These are phyloP conservation scores for Pisolithus sp. DNA, from an alignment of 768 basidiomycete species.

Conservation along the genomic window DNA sequence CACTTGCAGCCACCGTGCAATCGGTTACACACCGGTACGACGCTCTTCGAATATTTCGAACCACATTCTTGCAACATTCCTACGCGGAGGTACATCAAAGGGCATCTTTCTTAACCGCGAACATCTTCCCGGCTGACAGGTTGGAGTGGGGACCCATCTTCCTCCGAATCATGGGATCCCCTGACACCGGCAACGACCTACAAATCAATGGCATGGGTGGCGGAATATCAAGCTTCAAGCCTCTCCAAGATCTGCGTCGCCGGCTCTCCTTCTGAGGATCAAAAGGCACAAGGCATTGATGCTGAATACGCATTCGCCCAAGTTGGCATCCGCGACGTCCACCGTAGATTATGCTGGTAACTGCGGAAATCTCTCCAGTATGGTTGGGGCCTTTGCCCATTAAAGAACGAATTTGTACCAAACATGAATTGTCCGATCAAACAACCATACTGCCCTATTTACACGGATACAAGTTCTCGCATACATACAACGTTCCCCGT, in stretches of 20 bases:
- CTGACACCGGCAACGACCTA: conserved; percentile 57
- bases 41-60: background rate
- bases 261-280: conserved; percentile 38
- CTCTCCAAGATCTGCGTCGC: conserved; percentile 72
- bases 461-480: conserved; percentile 66
- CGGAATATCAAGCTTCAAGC: conserved; percentile 63
- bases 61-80: conserved; percentile 32
- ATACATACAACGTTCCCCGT: conserved; percentile 71
- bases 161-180: conserved; percentile 75
- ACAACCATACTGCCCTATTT: conserved; percentile 52
- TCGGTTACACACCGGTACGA: background rate
- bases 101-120: conserved; percentile 58
- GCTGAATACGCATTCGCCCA: conserved; percentile 70
- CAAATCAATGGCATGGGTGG: conserved; percentile 83
- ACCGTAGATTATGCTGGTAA: conserved; percentile 65
- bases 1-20: too few species aligned
- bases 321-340: conserved; percentile 52
- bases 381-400: conserved; percentile 70
- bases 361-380: conserved; percentile 68
- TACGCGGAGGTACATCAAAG: conserved; percentile 75
- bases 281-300: conserved; percentile 41
- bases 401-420: conserved; percentile 52
- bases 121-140: conserved; percentile 43
- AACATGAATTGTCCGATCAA: conserved; percentile 1
- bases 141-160: conserved; percentile 56